phyloP scores from a whole-genome alignment of 116 monocot species.

The Phalaenopsis hybrid region DNA sequence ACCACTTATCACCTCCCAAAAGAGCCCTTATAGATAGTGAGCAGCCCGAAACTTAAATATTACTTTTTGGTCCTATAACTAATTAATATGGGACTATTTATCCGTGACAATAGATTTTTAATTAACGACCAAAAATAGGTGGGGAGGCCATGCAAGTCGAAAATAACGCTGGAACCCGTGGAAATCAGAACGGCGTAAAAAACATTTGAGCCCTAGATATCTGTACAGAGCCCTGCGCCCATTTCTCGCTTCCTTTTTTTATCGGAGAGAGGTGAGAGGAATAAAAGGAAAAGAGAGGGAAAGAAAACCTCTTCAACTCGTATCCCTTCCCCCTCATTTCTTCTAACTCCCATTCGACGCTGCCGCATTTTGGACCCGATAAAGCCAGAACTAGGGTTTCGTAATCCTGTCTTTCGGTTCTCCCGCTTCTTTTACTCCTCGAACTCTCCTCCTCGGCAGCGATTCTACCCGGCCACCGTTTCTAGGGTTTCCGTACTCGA shows the following conservation, averaged over 20 bases:
- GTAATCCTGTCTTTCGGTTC: background rate
- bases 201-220: background rate
- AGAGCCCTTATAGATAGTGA: no score
- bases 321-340: background rate
- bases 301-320: slow-evolving; percentile 3
- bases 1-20: no score
- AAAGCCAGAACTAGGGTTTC: slow-evolving; percentile 15
- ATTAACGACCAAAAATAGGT: no score
- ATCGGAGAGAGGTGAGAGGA: background rate
- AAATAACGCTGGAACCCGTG: background rate
- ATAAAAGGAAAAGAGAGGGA: slow-evolving; percentile 4
- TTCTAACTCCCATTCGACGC: background rate
- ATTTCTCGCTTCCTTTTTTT: background rate
- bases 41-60: no score
- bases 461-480: slow-evolving; percentile 6
- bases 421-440: background rate
- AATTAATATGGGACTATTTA: no score
- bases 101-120: no score
- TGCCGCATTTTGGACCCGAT: background rate
- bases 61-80: no score
- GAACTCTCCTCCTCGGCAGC: background rate
- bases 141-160: background rate
- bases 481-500: slow-evolving; percentile 17
- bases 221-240: no score
- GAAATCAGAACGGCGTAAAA: background rate